Conservation (phyloP, 1,139 yeast species). For the Debaryomycetaceae sp. region DNA sequence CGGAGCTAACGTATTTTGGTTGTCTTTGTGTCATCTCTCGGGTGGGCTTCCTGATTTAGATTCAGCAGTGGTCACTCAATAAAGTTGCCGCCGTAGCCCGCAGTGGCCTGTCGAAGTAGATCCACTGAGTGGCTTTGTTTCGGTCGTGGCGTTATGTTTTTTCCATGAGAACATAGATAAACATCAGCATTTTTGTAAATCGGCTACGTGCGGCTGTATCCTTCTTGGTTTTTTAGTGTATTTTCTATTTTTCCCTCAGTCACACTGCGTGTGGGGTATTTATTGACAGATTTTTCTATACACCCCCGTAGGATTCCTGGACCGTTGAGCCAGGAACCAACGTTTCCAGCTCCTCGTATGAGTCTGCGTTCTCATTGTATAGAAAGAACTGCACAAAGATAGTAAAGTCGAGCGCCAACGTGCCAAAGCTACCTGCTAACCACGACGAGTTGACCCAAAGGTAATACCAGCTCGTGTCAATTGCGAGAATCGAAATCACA, state of each 20-base stretch:
- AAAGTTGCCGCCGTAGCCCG: too few species aligned
- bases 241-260: not conserved
- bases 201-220: not conserved
- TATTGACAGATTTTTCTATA: not conserved
- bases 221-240: not conserved
- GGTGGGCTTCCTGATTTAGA: too few species aligned
- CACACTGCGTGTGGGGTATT: not conserved
- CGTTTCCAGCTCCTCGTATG: slow-evolving; percentile 3
- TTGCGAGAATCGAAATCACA: slow-evolving; percentile 76
- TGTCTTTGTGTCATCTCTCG: too few species aligned
- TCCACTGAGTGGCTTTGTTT: too few species aligned
- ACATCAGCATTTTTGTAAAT: not conserved
- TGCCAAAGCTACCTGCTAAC: slow-evolving; percentile 90
- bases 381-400: slow-evolving; percentile 85
- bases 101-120: too few species aligned
- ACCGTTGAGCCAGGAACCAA: slow-evolving; percentile 1
- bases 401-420: slow-evolving; percentile 75
- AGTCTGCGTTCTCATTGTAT: slow-evolving; percentile 44
- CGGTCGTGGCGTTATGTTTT: too few species aligned
- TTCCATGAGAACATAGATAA: too few species aligned
- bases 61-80: too few species aligned
- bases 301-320: not conserved
- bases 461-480: slow-evolving; percentile 66
- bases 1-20: too few species aligned
- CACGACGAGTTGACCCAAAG: slow-evolving; percentile 81